These are phyloP conservation scores for Solanum appendiculatum DNA, from an alignment of 257 asterid species.

Conservation along the genomic window DNA sequence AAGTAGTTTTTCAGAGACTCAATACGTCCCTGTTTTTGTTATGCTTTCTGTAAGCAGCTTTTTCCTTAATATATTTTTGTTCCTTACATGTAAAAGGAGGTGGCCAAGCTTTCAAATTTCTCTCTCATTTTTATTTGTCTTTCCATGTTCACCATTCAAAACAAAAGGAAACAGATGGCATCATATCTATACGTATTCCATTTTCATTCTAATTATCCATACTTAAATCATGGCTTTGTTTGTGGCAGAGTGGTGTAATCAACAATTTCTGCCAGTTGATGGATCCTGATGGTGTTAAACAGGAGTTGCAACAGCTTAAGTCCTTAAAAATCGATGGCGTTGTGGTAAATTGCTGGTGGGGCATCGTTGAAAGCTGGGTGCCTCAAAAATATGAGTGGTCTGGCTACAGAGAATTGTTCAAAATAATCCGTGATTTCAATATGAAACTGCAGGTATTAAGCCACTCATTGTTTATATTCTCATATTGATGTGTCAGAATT, in stretches of 20 bases:
- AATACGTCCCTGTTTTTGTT: constrained; percentile 52
- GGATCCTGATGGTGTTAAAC: constrained; percentile 58
- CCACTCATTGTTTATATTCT: not conserved
- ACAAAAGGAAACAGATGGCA: not conserved
- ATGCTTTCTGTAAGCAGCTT: constrained; percentile 51
- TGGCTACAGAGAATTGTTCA: constrained; percentile 53
- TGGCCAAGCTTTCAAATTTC: not conserved
- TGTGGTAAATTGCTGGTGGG: constrained; percentile 73
- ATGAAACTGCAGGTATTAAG: constrained; percentile 58
- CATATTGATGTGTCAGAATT: not conserved
- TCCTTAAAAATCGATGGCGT: constrained; percentile 51
- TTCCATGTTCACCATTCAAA: not conserved
- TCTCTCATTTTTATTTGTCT: not conserved
- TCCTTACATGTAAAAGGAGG: not conserved
- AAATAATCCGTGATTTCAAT: constrained; percentile 46
- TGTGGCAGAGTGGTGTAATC: constrained; percentile 51
- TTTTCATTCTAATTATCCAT: not conserved
- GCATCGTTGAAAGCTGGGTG: constrained; percentile 56
- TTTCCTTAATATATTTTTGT: not conserved
- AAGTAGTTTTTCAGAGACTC: constrained; percentile 32
- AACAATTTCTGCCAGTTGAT: constrained; percentile 62
- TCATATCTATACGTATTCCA: not conserved
- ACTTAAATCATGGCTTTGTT: constrained; percentile 2
- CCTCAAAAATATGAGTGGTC: constrained; percentile 68
- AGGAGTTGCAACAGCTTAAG: constrained; percentile 46